Conservation (phyloP, 768 basidiomycete genomes). For the Lactarius deliciosus region DNA sequence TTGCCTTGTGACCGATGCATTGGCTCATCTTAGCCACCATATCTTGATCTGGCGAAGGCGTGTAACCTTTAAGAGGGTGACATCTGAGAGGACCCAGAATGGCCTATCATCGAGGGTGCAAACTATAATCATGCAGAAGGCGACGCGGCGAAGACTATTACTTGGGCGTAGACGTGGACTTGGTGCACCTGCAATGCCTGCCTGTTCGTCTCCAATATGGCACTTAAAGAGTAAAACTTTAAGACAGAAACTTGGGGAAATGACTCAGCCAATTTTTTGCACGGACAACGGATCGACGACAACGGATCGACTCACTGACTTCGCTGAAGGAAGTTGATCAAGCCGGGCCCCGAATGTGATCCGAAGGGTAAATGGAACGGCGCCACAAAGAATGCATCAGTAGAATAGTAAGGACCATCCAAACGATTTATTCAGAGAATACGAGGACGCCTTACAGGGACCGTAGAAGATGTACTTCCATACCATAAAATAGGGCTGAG, state of each 20-base stretch:
- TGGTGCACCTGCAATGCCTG: not conserved
- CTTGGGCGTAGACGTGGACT: not conserved
- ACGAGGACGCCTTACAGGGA: not conserved
- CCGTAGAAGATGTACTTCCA: not conserved
- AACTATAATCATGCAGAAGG: not conserved
- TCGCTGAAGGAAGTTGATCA: not conserved
- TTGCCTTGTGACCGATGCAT: not conserved
- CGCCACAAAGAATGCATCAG: not conserved
- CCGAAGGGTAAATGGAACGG: not conserved
- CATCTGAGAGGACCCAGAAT: conserved; percentile 12
- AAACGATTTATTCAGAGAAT: not conserved
- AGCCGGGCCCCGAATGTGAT: not conserved
- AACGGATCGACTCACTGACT: not conserved
- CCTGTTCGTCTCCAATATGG: not conserved
- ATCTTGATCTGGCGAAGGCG: conserved; percentile 2
- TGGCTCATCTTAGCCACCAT: not conserved
- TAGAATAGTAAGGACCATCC: not conserved
- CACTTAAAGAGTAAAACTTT: not conserved
- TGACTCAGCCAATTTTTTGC: not conserved
- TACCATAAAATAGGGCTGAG: conserved; percentile 9
- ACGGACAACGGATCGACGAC: not conserved
- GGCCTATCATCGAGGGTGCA: conserved; percentile 14
- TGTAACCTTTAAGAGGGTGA: conserved; percentile 4
- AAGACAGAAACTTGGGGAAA: not conserved
- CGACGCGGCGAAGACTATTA: not conserved